Evolutionary conservation across 441 rosid species (phyloP).

Genomic region (Syzygium malaccense): DNA sequence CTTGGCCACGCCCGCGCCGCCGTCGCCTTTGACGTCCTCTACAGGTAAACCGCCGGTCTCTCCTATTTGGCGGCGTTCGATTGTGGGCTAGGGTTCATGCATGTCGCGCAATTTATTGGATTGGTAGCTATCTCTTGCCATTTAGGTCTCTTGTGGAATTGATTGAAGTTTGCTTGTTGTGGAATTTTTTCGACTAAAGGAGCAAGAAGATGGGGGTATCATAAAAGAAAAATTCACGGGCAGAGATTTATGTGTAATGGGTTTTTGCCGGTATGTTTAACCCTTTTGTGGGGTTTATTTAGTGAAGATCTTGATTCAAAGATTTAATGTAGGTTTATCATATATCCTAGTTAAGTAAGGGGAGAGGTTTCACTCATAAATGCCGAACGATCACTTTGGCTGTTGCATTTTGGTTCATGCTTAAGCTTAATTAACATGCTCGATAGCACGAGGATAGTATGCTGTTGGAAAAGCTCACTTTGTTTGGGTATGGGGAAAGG

Average conservation of each 20-base stretch:
- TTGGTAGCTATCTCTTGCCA: neutral
- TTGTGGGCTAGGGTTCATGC: neutral
- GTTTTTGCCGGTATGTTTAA: neutral
- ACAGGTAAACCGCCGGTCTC: slow-evolving; percentile 29
- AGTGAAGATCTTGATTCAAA: neutral
- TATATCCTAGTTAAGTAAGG: neutral
- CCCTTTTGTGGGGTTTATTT: neutral
- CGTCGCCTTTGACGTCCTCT: slow-evolving; percentile 78
- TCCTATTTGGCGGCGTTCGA: neutral
- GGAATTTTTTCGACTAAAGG: neutral
- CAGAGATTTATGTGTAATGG: neutral
- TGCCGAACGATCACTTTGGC: neutral
- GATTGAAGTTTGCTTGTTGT: neutral
- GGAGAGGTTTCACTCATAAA: neutral
- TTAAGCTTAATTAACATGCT: neutral
- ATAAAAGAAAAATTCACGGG: neutral
- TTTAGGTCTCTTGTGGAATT: neutral
- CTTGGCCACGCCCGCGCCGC: slow-evolving; percentile 95
- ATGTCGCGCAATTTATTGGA: neutral
- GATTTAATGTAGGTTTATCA: neutral
- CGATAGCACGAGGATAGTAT: neutral
- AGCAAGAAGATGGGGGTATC: neutral
- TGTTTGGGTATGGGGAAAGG: neutral
- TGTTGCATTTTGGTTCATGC: neutral
- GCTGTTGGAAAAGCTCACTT: neutral